phyloP scores from a whole-genome alignment of 345 rosid genomes.

The Lagerstroemia speciosa region DNA sequence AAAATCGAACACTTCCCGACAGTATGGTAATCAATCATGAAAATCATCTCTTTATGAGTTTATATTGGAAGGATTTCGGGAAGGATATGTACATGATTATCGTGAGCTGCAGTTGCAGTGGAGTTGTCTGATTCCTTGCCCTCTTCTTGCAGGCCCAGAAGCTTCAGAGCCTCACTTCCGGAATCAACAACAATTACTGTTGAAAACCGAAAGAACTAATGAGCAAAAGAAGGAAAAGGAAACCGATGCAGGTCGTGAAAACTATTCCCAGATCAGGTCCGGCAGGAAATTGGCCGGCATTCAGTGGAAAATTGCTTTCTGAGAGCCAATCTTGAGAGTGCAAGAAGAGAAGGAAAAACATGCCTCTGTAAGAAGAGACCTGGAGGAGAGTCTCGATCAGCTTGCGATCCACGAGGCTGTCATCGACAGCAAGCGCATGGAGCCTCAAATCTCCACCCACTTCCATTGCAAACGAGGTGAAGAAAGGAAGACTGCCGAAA shows the following conservation, averaged over 20 bases:
- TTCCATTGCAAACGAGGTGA: not conserved
- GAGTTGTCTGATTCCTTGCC: not conserved
- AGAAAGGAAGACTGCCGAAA: not conserved
- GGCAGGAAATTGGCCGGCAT: too few relatives aligned
- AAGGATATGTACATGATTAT: not conserved
- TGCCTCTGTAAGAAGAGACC: constrained; percentile 46
- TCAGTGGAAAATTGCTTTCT: not conserved
- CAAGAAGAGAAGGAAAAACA: too few relatives aligned
- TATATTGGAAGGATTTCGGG: too few relatives aligned
- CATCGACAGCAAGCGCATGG: constrained; percentile 57
- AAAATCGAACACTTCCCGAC: not conserved
- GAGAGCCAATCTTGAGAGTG: not conserved
- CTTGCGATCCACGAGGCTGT: constrained; percentile 45
- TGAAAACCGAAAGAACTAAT: not conserved
- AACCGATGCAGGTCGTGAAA: too few relatives aligned
- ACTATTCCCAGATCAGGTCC: too few relatives aligned
- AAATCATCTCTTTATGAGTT: too few relatives aligned
- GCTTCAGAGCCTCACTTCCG: constrained; percentile 47
- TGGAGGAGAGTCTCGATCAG: constrained; percentile 41
- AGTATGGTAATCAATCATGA: not conserved
- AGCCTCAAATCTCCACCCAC: constrained; percentile 6
- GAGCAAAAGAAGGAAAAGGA: not conserved
- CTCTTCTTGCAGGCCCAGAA: constrained; percentile 33
- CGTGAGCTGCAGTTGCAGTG: not conserved
- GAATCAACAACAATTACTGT: constrained; percentile 53